phyloP scores from a whole-genome alignment of 768 basidiomycete species.

The Suillus brevipes region DNA sequence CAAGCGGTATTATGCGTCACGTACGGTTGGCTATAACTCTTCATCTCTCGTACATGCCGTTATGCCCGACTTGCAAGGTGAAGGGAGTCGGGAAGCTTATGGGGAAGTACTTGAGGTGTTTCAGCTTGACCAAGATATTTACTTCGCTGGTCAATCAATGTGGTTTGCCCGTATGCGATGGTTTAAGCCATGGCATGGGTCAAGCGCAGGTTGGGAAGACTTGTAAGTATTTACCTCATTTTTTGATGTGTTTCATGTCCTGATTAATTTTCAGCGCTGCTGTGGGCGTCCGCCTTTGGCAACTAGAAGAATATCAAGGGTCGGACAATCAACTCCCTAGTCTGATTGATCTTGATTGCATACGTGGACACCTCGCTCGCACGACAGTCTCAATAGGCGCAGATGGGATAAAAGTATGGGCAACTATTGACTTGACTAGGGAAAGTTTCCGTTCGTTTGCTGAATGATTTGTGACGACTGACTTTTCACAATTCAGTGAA shows the following conservation, averaged over 20 bases:
- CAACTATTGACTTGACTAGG: too few relatives aligned
- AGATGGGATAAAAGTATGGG: not conserved
- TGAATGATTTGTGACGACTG: too few relatives aligned
- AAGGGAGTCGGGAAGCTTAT: not conserved
- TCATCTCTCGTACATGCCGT: not conserved
- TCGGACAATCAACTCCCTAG: not conserved
- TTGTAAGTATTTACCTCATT: constrained; percentile 6
- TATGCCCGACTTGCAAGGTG: not conserved
- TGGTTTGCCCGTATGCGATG: constrained; percentile 5
- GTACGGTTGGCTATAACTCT: not conserved
- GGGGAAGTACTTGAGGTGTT: constrained; percentile 10
- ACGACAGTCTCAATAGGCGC: not conserved
- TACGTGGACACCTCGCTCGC: not conserved
- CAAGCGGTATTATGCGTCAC: not conserved
- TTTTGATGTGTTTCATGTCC: too few relatives aligned
- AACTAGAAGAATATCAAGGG: constrained; percentile 1
- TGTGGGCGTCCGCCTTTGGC: constrained; percentile 2
- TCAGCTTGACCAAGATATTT: constrained; percentile 6
- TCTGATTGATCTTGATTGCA: constrained; percentile 2
- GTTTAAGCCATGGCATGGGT: not conserved
- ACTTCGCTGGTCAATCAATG: not conserved
- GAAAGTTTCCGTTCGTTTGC: too few relatives aligned
- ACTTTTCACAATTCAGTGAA: too few relatives aligned
- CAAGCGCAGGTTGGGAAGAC: not conserved
- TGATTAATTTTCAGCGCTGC: not conserved